A percentile compares a stretch with the other conserved stretches of the same genome.
Conservation (phyloP, 345 rosid genomes). For the Citrus mangshanensis region DNA sequence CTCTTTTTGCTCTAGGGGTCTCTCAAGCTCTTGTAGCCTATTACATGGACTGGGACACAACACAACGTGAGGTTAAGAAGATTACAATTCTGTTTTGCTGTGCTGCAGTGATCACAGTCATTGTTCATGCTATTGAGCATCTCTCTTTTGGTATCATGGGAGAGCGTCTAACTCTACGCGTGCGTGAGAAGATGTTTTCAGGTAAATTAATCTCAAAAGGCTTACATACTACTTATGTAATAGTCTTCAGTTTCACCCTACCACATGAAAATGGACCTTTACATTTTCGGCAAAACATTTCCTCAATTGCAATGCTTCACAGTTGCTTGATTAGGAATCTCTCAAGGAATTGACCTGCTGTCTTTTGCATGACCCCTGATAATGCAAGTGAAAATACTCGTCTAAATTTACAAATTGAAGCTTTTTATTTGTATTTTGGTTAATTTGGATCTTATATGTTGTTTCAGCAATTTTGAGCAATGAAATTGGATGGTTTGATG, state of each 20-base stretch:
- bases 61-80: constrained; percentile 67
- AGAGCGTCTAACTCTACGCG: constrained; percentile 87
- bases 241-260: neutral
- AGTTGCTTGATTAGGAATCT: neutral
- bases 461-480: constrained; percentile 76
- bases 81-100: constrained; percentile 65
- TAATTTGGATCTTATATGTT: neutral
- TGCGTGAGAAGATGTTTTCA: constrained; percentile 78
- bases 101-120: constrained; percentile 59
- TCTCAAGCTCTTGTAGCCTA: constrained; percentile 84
- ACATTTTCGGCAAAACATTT: neutral
- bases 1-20: constrained; percentile 93
- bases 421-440: neutral
- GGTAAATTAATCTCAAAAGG: constrained; percentile 30
- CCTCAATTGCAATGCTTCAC: neutral
- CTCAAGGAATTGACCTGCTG: neutral
- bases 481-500: constrained; percentile 97
- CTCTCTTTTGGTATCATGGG: constrained; percentile 85
- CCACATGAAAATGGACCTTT: neutral
- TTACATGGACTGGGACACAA: constrained; percentile 79
- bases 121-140: constrained; percentile 67
- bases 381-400: too few relatives aligned
- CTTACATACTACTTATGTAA: neutral
- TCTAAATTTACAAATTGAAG: neutral
- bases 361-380: neutral